Percentiles rank a stretch among this genome's conserved stretches.
Evolutionary conservation across 2,329 filamentous ascomycete species (phyloP).

Genomic region (Sclerotinia borealis): DNA sequence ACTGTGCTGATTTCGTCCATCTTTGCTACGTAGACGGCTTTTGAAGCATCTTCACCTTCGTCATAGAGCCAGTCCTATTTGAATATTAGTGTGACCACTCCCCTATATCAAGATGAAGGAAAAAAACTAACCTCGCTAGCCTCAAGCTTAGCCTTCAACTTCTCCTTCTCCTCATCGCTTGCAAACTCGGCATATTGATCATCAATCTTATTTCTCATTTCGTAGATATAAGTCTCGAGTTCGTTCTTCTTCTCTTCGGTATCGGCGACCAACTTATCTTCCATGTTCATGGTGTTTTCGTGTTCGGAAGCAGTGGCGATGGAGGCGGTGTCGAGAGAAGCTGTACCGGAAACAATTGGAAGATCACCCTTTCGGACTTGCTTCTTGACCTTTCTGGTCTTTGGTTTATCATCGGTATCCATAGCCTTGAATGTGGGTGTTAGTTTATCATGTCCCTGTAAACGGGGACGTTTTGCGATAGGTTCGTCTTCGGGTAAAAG

Average conservation of each 20-base stretch:
- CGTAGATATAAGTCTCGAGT: conserved; percentile 95
- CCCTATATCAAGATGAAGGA: neutral
- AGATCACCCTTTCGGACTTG: conserved; percentile 96
- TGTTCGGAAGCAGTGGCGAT: conserved; percentile 70
- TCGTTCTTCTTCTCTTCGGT: conserved; percentile 99
- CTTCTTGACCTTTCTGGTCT: conserved; percentile 98
- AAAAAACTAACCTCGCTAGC: conserved; percentile 69
- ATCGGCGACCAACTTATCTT: conserved; percentile 96
- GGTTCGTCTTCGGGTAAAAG: conserved; percentile 21
- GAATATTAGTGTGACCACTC: conserved; percentile 21
- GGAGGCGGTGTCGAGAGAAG: conserved; percentile 63
- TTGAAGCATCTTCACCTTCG: conserved; percentile 89
- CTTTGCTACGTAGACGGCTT: conserved; percentile 91
- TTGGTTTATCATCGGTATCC: conserved; percentile 74
- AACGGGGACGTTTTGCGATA: conserved; percentile 23
- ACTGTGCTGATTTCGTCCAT: conserved; percentile 90
- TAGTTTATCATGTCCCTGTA: conserved; percentile 25
- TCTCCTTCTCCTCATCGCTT: conserved; percentile 86
- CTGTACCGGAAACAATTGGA: conserved; percentile 76
- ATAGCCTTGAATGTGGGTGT: conserved; percentile 48
- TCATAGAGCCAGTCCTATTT: conserved; percentile 94
- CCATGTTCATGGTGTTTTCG: conserved; percentile 88
- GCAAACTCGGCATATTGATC: conserved; percentile 85
- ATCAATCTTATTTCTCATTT: conserved; percentile 90
- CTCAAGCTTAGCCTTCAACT: conserved; percentile 77